Evolutionary conservation across 1,139 yeast genomes (phyloP), one percentile per base, ranked within the genome.

Genomic region (Geotrichum cucujoidarum): DNA sequence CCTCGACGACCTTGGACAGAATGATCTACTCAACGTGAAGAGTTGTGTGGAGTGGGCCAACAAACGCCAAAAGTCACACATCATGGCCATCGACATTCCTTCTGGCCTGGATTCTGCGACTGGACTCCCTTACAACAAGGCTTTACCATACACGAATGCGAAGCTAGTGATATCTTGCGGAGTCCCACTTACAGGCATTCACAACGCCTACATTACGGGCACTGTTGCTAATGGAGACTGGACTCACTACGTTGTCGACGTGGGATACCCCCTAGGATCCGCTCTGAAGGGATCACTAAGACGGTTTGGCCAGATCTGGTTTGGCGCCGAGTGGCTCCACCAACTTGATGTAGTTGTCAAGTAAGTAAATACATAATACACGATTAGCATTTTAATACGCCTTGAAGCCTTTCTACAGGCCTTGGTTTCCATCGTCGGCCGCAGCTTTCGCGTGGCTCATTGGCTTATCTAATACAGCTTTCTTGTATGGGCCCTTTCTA

Each of bases 31-130:
- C 25, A 65, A 66, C 4, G 75, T 78, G 16, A 57, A 60, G 10
- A 61, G 66, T 16, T 59, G 83, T 22, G 73, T 86, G 27, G 66
- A 66, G 14, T 88, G 95, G 95, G 78, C 85, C 53, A 83, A 83
- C 55, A 24, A 37, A 17, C 75, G 75, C 14, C 52, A 53, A 62
- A 68, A 68, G 40, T 68, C 74, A 7, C 75, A 78, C 43, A 68
- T 81, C 11, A 68, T 85, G 71, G 83, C 95, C 0, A 64, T 88
- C 24, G 95, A 88, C 59, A 77, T 85, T 30, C 92, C 95, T 2
- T 77, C 90, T 0, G 95, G 96, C 6, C 71, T 85, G 37, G 95
- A 88, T 60, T 83, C 92, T 5, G 87, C 94, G 3, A 80, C 94
- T 0, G 95, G 95, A 7, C 74, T 81, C 4, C 50, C 56, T 2